phyloP scores from a whole-genome alignment of 257 asterid genomes.

The Solanum chaucha region DNA sequence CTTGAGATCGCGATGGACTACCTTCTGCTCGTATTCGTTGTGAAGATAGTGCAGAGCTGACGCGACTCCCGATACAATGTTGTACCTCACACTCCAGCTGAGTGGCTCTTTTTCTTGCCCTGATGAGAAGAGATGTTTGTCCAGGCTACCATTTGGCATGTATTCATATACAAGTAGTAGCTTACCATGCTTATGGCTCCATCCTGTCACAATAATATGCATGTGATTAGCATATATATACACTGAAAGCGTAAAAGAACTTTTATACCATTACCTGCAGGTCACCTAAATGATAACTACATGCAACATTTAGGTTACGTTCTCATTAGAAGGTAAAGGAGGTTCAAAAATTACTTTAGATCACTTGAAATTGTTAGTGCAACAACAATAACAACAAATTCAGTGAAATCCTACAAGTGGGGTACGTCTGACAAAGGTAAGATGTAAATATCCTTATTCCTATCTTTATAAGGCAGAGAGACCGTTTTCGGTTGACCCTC shows the following conservation, averaged over 20 bases:
- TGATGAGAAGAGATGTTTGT: conserved; percentile 19
- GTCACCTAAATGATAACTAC: neutral
- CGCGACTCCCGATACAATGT: conserved; percentile 17
- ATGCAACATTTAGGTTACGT: neutral
- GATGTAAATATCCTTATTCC: neutral
- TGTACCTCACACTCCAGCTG: conserved; percentile 14
- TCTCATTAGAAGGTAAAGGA: neutral
- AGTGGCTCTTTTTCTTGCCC: conserved; percentile 4
- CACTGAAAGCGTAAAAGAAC: neutral
- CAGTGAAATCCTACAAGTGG: neutral
- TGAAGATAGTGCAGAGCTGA: conserved; percentile 32
- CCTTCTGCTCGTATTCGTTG: conserved; percentile 27
- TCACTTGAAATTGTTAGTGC: neutral
- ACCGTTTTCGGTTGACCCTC: neutral
- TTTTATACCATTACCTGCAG: neutral
- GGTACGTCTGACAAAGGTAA: neutral
- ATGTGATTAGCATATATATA: neutral
- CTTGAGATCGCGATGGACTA: conserved; percentile 32
- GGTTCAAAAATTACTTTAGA: neutral
- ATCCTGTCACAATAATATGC: conserved; percentile 11
- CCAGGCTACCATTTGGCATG: conserved; percentile 35
- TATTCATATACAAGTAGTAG: conserved; percentile 27
- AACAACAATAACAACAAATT: neutral
- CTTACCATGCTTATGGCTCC: conserved; percentile 33
- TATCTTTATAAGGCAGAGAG: neutral